Conservation (phyloP, 1,139 yeast species). For the Yamadazyma friedrichii region DNA sequence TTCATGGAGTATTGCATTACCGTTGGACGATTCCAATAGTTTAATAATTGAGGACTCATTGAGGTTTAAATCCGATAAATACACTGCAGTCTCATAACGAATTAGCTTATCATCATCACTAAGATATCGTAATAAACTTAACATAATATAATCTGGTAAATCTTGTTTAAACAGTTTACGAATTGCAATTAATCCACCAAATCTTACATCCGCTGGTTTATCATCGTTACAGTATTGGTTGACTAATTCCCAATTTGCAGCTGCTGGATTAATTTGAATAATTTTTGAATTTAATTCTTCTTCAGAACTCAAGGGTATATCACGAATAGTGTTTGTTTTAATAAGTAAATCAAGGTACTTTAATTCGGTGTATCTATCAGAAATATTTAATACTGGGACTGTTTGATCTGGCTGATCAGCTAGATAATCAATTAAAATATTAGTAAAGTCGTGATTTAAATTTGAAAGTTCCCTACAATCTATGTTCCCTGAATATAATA, state of each 20-base stretch:
- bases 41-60: not conserved
- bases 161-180: slow-evolving; percentile 1
- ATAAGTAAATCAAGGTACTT: slow-evolving; percentile 20
- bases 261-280: not conserved
- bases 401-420: not conserved
- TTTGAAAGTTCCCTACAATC: slow-evolving; percentile 5
- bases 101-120: slow-evolving; percentile 63
- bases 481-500: slow-evolving; percentile 1
- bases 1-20: not conserved
- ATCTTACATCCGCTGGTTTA: slow-evolving; percentile 44
- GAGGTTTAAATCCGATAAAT: not conserved
- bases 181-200: slow-evolving; percentile 48
- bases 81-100: slow-evolving; percentile 19
- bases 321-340: slow-evolving; percentile 11
- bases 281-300: slow-evolving; percentile 28
- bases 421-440: slow-evolving; percentile 4
- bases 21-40: not conserved
- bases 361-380: slow-evolving; percentile 14
- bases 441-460: slow-evolving; percentile 3
- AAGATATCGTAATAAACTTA: slow-evolving; percentile 9
- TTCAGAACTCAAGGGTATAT: slow-evolving; percentile 12
- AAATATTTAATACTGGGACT: not conserved
- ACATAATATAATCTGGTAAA: slow-evolving; percentile 4
- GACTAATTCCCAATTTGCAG: not conserved
- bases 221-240: slow-evolving; percentile 32